Conservation (phyloP, 306 rosid genomes). For the Quercus wislizeni region DNA sequence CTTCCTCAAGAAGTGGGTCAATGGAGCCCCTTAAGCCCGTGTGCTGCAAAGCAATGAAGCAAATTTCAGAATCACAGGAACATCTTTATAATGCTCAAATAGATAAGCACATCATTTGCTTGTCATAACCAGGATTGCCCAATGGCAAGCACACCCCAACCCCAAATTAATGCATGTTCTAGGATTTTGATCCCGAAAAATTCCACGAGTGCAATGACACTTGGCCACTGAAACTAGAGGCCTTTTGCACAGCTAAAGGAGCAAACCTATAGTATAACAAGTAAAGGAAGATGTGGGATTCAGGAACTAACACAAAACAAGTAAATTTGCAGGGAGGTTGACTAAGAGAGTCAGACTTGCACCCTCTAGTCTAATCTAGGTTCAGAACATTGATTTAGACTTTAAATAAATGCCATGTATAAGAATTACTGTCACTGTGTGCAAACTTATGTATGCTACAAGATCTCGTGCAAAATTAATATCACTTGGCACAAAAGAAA, state of each 20-base stretch:
- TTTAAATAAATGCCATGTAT: background rate
- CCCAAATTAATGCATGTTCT: background rate
- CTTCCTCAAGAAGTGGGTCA: constrained; percentile 92
- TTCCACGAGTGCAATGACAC: background rate
- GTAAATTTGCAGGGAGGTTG: background rate
- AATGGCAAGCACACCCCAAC: background rate
- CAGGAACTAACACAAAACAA: background rate
- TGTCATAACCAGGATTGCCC: background rate
- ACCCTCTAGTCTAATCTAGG: background rate
- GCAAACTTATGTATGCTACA: background rate
- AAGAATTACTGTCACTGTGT: background rate
- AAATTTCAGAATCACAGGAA: constrained; percentile 24
- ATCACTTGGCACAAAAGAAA: background rate
- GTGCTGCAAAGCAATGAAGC: constrained; percentile 52
- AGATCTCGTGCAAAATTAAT: background rate
- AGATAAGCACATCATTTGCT: constrained; percentile 4
- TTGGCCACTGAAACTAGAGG: background rate
- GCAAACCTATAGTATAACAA: no score
- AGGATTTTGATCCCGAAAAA: background rate
- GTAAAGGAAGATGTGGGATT: background rate
- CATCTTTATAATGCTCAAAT: background rate
- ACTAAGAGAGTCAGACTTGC: background rate
- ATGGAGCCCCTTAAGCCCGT: constrained; percentile 83
- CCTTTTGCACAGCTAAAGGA: background rate
- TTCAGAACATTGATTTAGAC: background rate